Evolutionary conservation across 768 basidiomycete genomes (phyloP), one percentile per base, ranked within the genome.

Genomic region (Termitomyces sp.): DNA sequence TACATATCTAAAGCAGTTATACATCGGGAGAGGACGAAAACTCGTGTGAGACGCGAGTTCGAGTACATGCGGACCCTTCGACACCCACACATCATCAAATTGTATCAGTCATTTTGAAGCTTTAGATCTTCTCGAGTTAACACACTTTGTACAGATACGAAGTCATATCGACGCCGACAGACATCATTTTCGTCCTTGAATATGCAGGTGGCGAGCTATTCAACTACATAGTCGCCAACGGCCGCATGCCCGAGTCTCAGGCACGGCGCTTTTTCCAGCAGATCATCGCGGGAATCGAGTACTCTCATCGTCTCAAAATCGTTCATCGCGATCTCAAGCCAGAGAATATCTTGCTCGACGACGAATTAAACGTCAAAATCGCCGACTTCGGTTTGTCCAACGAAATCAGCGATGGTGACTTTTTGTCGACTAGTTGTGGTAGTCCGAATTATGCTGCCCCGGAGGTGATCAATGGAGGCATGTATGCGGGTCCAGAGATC

Each of bases 391-490:
- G 97, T 2, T 77, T 99, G 53, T 91, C 91, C 3, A 98, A 95
- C 69, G 89, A 95, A 68, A 95, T 98, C 75, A 87, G 86, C 65
- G 96, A 98, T 64, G 97, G 96, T 1, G 93, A 94, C 67, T 98
- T 98, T 71, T 76, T 99, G 55, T 93, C 94, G 66, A 99, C 97
- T 9, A 95, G 92, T 63, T 99, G 97, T 70, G 96, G 97, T 1
- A 94, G 92, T 68, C 97, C 97, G 0, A 98, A 99, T 70, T 99
- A 99, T 65, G 97, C 97, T 54, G 96, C 97, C 0, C 97, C 97
- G 1, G 97, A 99, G 67, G 96, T 99, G 65, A 97, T 99, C 61
- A 83, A 88, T 17, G 97, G 97, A 5, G 91, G 91, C 30, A 80
- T 95, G 8, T 99, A 99, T 67, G 94, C 94, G 0, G 97, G 97